phyloP scores from a whole-genome alignment of 2,329 filamentous ascomycete species.

The Neonectria sp. region DNA sequence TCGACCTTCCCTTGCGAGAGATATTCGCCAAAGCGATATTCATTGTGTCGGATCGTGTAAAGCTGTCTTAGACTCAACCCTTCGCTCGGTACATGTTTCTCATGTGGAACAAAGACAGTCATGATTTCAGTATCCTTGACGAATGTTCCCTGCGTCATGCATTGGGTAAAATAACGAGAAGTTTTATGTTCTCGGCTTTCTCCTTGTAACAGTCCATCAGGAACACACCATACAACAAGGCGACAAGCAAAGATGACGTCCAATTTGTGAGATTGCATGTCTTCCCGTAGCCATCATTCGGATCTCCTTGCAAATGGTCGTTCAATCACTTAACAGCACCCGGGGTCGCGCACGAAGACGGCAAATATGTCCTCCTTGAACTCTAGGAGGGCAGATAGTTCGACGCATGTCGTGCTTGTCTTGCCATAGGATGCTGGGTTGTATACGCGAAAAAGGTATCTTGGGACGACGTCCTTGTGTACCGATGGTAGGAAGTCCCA shows the following conservation, averaged over 20 bases:
- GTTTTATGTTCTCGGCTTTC: not conserved
- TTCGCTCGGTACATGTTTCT: not conserved
- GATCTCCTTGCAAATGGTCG: not conserved
- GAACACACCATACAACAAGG: not conserved
- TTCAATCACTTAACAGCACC: not conserved
- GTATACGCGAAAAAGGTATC: not conserved
- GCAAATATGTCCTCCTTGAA: not conserved
- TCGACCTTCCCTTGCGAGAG: not conserved
- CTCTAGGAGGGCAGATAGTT: too few species aligned
- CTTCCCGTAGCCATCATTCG: not conserved
- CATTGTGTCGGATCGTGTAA: not conserved
- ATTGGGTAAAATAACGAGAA: not conserved
- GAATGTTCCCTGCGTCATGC: not conserved
- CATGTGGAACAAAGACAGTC: not conserved
- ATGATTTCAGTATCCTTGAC: not conserved
- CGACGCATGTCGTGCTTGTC: not conserved
- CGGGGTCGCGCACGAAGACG: not conserved
- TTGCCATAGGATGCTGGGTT: not conserved
- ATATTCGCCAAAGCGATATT: not conserved
- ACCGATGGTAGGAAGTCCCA: not conserved
- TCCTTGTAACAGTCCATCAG: too few species aligned
- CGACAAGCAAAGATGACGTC: constrained; percentile 1
- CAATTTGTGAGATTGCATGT: constrained; percentile 1
- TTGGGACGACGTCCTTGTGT: not conserved
- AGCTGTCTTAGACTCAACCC: not conserved